These are phyloP conservation scores for Setaria viridis DNA, from an alignment of 202 grass and related monocot species.

Conservation along the genomic window DNA sequence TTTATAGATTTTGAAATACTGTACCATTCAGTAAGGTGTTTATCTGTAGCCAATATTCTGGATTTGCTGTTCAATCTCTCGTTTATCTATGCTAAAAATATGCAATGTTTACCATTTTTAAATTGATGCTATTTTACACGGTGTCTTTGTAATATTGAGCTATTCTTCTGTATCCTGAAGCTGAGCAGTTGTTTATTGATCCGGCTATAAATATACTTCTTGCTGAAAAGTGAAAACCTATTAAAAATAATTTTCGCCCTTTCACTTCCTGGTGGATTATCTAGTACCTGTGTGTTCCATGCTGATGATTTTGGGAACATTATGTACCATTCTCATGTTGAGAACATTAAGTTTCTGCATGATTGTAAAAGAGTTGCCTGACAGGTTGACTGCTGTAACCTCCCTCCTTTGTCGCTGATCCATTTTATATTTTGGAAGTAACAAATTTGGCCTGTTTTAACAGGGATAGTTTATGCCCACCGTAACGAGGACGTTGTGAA, in stretches of 20 bases:
- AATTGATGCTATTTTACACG: background rate
- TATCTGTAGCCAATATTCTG: background rate
- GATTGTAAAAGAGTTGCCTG: background rate
- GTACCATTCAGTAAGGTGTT: slow-evolving; percentile 20
- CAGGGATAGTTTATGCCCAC: slow-evolving; percentile 94
- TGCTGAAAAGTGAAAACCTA: slow-evolving; percentile 21
- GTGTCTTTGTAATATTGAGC: background rate
- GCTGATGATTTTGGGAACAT: background rate
- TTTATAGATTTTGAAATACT: slow-evolving; percentile 16
- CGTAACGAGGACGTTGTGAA: slow-evolving; percentile 92
- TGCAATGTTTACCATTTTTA: background rate
- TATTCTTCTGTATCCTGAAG: slow-evolving; percentile 22
- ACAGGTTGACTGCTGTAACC: background rate
- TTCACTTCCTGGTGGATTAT: background rate
- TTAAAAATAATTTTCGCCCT: background rate
- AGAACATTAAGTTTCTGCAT: background rate
- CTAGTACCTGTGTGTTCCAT: background rate
- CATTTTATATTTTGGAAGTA: slow-evolving; percentile 39
- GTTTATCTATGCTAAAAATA: slow-evolving; percentile 2
- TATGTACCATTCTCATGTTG: background rate
- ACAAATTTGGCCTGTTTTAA: slow-evolving; percentile 36
- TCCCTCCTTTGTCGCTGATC: background rate
- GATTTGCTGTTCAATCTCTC: background rate
- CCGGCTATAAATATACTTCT: background rate
- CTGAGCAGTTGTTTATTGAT: slow-evolving; percentile 20